Evolutionary conservation across 78 protist genomes (phyloP).

Genomic region (Mantamonas sphyraenae): DNA sequence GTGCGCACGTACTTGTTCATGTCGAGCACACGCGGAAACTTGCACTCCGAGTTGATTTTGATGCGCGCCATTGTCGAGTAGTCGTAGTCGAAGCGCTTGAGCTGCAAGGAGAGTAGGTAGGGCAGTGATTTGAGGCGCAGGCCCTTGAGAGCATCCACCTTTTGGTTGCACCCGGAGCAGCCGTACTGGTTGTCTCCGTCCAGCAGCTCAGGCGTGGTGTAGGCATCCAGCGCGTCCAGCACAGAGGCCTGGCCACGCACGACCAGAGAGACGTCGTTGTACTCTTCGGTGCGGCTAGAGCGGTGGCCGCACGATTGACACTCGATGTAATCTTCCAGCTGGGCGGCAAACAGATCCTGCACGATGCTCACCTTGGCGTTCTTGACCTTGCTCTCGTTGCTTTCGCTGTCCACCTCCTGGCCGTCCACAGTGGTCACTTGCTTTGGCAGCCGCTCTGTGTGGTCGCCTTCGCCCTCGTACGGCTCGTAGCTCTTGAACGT

Average conservation of each 20-base stretch:
- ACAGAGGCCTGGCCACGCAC: background rate
- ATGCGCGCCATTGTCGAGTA: background rate
- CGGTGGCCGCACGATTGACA: background rate
- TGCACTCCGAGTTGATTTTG: background rate
- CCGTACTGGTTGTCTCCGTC: background rate
- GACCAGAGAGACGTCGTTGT: background rate
- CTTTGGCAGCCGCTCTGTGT: too few relatives aligned
- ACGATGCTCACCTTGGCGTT: too few relatives aligned
- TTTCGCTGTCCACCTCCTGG: too few relatives aligned
- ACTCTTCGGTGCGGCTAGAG: background rate
- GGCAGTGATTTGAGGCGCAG: background rate
- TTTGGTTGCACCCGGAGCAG: background rate
- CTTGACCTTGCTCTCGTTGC: too few relatives aligned
- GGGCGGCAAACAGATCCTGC: background rate
- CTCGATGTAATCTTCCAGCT: background rate
- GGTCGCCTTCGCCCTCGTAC: too few relatives aligned
- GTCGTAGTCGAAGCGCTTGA: slow-evolving; percentile 22
- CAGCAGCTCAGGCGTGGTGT: background rate
- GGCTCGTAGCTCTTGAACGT: too few relatives aligned
- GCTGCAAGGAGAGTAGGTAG: background rate
- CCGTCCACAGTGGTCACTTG: too few relatives aligned
- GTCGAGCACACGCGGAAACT: background rate
- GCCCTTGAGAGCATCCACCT: background rate
- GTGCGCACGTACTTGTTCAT: background rate
- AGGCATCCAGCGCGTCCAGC: background rate